These are phyloP conservation scores for Xylaria sp. DNA, from an alignment of 2,329 filamentous ascomycete species.

Conservation along the genomic window DNA sequence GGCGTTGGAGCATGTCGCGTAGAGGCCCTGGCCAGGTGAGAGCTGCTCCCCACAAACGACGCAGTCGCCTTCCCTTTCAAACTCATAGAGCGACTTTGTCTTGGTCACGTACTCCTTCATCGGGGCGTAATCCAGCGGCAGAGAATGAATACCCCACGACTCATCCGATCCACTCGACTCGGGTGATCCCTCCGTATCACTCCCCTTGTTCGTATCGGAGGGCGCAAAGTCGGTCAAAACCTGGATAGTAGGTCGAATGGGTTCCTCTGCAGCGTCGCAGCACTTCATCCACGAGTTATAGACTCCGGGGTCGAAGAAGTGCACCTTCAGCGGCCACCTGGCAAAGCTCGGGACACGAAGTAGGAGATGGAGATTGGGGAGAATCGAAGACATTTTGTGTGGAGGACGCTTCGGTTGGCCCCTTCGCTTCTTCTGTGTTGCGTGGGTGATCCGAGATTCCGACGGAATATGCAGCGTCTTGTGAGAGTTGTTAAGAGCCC, in stretches of 20 bases:
- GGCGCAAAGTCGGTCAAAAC: conserved; percentile 60
- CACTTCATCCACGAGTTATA: conserved; percentile 68
- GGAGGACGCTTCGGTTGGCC: conserved; percentile 60
- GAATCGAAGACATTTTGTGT: conserved; percentile 65
- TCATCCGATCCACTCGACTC: conserved; percentile 9
- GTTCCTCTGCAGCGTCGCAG: conserved; percentile 51
- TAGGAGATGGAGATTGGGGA: conserved; percentile 82
- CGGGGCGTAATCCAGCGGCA: conserved; percentile 58
- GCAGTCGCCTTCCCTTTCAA: conserved; percentile 60
- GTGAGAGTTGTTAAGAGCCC: conserved; percentile 89
- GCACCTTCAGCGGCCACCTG: conserved; percentile 79
- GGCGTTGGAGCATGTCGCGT: conserved; percentile 58
- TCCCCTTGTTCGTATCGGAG: neutral
- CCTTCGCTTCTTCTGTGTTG: conserved; percentile 54
- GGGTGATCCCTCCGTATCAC: neutral
- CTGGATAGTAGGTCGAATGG: conserved; percentile 51
- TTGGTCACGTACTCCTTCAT: conserved; percentile 60
- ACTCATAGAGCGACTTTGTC: conserved; percentile 54
- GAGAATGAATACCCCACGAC: conserved; percentile 53
- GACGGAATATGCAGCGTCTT: conserved; percentile 75
- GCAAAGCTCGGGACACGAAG: conserved; percentile 78
- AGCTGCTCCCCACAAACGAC: conserved; percentile 54
- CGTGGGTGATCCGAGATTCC: conserved; percentile 59
- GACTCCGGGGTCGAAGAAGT: conserved; percentile 76
- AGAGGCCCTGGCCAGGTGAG: conserved; percentile 52